A percentile compares a stretch with the other conserved stretches of the same genome.
Evolutionary conservation across 768 basidiomycete species (phyloP).

Genomic region (Tylopilus rubrobrunneus): DNA sequence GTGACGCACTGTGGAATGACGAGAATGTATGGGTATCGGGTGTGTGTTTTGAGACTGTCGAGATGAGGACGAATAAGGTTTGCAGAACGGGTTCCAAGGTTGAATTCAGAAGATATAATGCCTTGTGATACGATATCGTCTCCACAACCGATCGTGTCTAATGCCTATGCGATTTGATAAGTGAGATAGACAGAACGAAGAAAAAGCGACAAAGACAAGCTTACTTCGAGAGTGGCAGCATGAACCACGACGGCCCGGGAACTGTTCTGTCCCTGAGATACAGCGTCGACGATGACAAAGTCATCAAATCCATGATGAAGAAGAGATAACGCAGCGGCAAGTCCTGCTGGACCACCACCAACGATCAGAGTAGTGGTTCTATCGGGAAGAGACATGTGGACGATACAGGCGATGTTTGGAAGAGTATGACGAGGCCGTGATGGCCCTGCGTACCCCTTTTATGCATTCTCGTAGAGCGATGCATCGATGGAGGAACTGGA

Average conservation of each 20-base stretch:
- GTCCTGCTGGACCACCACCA: constrained; percentile 48
- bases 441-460: background rate
- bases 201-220: background rate
- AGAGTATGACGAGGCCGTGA: background rate
- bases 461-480: background rate
- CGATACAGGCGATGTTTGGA: background rate
- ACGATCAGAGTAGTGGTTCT: constrained; percentile 44
- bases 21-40: constrained; percentile 43
- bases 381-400: constrained; percentile 27
- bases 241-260: constrained; percentile 47
- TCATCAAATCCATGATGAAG: constrained; percentile 39
- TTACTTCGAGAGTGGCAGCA: constrained; percentile 50
- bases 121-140: constrained; percentile 37
- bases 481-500: background rate
- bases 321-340: constrained; percentile 44
- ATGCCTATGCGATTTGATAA: constrained; percentile 33
- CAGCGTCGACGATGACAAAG: constrained; percentile 42
- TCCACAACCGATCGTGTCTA: constrained; percentile 44
- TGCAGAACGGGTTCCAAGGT: constrained; percentile 29
- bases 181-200: constrained; percentile 18
- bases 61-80: constrained; percentile 31
- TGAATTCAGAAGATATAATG: constrained; percentile 27
- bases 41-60: constrained; percentile 35
- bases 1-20: constrained; percentile 43
- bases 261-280: constrained; percentile 27